These are phyloP conservation scores for Aureobasidium uvarum DNA, from an alignment of 2,329 filamentous ascomycete genomes.

Conservation along the genomic window DNA sequence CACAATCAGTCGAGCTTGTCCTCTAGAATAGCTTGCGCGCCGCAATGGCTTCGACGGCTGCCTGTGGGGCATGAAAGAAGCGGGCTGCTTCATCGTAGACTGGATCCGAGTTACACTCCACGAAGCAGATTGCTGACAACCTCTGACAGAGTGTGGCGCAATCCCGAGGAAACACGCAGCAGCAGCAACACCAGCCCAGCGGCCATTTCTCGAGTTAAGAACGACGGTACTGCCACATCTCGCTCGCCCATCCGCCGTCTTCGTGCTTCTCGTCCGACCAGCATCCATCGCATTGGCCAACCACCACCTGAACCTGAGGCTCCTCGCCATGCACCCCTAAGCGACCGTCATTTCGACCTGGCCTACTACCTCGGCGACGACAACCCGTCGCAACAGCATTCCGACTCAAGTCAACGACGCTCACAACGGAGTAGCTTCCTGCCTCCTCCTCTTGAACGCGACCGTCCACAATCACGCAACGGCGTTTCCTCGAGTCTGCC, in stretches of 20 bases:
- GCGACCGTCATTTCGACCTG: conserved; percentile 14
- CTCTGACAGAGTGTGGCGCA: conserved; percentile 52
- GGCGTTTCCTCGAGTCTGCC: conserved; percentile 5
- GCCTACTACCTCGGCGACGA: conserved; percentile 10
- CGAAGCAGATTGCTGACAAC: conserved; percentile 3
- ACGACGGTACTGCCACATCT: conserved; percentile 52
- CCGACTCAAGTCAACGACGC: conserved; percentile 1
- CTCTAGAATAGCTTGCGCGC: background rate
- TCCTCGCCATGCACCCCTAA: background rate
- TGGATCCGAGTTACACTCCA: background rate
- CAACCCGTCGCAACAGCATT: background rate
- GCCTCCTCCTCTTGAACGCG: conserved; percentile 19
- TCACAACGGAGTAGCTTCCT: background rate
- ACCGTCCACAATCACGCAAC: conserved; percentile 22
- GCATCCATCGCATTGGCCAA: background rate
- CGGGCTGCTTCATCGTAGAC: background rate
- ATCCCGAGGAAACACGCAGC: conserved; percentile 49
- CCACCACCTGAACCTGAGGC: conserved; percentile 17
- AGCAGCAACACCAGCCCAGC: conserved; percentile 48
- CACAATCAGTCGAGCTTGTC: background rate
- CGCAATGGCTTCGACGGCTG: background rate
- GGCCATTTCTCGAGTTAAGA: conserved; percentile 49
- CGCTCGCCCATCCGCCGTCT: conserved; percentile 59
- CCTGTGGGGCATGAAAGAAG: background rate
- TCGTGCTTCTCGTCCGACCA: conserved; percentile 3